phyloP scores from a whole-genome alignment of 805 yeast species.

The Lipomyces chichibuensis region DNA sequence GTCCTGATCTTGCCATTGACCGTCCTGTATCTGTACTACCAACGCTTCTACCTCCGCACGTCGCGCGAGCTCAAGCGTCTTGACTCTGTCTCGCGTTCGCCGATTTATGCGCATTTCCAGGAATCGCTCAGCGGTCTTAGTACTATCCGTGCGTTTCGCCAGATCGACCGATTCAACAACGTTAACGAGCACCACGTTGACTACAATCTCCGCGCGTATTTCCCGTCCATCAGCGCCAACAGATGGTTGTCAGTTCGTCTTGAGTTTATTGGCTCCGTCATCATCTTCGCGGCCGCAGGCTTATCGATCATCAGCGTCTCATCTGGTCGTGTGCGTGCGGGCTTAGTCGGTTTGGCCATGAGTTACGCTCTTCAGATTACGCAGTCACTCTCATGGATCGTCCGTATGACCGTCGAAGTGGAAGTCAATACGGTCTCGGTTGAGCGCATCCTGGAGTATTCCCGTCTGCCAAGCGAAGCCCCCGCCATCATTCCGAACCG shows the following conservation, averaged over 20 bases:
- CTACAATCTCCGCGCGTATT: conserved; percentile 85
- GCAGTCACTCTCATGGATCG: conserved; percentile 94
- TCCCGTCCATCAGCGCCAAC: conserved; percentile 89
- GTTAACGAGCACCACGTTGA: conserved; percentile 65
- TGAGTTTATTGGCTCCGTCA: conserved; percentile 86
- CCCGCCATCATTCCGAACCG: conserved; percentile 64
- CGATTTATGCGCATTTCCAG: conserved; percentile 79
- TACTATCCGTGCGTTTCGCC: conserved; percentile 79
- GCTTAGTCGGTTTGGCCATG: conserved; percentile 90
- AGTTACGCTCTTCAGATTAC: conserved; percentile 93
- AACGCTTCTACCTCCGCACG: conserved; percentile 66
- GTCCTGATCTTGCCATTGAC: conserved; percentile 72
- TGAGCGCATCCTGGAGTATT: conserved; percentile 89
- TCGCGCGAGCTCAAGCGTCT: conserved; percentile 80
- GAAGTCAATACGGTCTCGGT: conserved; percentile 97
- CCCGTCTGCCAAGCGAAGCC: conserved; percentile 81
- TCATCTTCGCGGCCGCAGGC: conserved; percentile 84
- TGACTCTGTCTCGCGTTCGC: conserved; percentile 68
- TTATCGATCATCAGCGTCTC: conserved; percentile 71
- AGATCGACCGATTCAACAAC: conserved; percentile 60
- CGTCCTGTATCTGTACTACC: conserved; percentile 68
- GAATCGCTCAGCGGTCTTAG: conserved; percentile 78
- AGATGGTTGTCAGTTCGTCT: conserved; percentile 97
- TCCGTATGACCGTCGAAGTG: conserved; percentile 97
- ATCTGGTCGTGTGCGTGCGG: conserved; percentile 76